Conservation (phyloP, 2,329 filamentous ascomycete genomes). For the Paraphaeosphaeria sporulosa region DNA sequence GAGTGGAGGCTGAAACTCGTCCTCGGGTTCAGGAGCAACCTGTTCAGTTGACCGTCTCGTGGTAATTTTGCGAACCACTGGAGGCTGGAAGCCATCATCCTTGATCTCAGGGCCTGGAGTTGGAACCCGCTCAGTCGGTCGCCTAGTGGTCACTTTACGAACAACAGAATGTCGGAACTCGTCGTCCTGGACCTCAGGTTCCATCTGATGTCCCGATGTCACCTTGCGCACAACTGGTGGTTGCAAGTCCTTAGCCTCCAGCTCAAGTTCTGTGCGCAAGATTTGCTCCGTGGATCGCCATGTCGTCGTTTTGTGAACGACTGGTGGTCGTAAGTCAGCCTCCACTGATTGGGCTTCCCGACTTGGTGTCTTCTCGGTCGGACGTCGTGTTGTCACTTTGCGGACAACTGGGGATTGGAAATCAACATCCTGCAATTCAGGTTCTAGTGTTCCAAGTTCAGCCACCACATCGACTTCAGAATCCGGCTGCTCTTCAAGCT, state of each 20-base stretch:
- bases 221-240: not conserved
- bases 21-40: too few species aligned
- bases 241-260: not conserved
- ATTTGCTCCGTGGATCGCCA: not conserved
- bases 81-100: not conserved
- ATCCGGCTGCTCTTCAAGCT: not conserved
- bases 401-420: not conserved
- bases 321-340: too few species aligned
- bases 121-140: not conserved
- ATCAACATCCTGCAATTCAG: not conserved
- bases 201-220: too few species aligned
- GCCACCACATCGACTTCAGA: not conserved
- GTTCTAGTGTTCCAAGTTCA: not conserved
- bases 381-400: constrained; percentile 6
- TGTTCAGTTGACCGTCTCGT: not conserved
- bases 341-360: not conserved
- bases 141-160: not conserved
- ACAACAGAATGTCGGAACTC: not conserved
- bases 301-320: not conserved
- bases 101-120: not conserved
- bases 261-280: not conserved
- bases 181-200: not conserved
- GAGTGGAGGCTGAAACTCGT: too few species aligned
- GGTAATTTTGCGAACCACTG: not conserved
- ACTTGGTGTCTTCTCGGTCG: not conserved